A percentile compares a stretch with the other conserved stretches of the same genome.
phyloP scores from a whole-genome alignment of 2,329 filamentous ascomycete genomes.

The Aspergillus ochraceoroseus region DNA sequence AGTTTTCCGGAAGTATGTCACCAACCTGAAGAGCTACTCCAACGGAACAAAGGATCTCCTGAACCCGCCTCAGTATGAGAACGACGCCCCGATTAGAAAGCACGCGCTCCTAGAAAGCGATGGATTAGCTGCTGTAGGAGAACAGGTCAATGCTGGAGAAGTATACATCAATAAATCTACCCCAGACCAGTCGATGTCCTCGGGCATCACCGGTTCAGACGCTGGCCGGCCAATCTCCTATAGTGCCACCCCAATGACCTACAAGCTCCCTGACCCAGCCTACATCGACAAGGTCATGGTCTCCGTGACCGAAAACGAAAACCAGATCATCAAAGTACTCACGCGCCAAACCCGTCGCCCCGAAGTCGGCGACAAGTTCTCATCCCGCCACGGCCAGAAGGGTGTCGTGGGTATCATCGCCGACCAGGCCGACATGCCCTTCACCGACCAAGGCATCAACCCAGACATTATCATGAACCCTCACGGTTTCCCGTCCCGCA shows the following conservation, averaged over 20 bases:
- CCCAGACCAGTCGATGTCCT: slow-evolving; percentile 70
- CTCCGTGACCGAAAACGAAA: slow-evolving; percentile 81
- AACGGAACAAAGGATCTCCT: slow-evolving; percentile 65
- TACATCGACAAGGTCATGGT: slow-evolving; percentile 98
- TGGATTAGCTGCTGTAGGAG: slow-evolving; percentile 81
- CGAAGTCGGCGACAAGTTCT: slow-evolving; percentile 97
- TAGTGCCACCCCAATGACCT: slow-evolving; percentile 53
- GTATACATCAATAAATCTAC: slow-evolving; percentile 87
- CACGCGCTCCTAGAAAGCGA: slow-evolving; percentile 74
- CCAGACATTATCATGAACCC: slow-evolving; percentile 99
- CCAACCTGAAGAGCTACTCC: slow-evolving; percentile 80
- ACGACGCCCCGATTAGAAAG: slow-evolving; percentile 59
- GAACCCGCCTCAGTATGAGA: slow-evolving; percentile 60
- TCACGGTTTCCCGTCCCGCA: slow-evolving; percentile 97
- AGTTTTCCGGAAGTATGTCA: slow-evolving; percentile 91
- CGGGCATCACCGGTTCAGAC: slow-evolving; percentile 57
- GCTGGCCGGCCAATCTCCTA: slow-evolving; percentile 47
- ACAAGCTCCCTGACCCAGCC: slow-evolving; percentile 75
- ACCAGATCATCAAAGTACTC: slow-evolving; percentile 84
- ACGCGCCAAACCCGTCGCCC: slow-evolving; percentile 93
- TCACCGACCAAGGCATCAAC: slow-evolving; percentile 82
- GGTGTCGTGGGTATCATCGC: slow-evolving; percentile 96
- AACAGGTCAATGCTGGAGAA: slow-evolving; percentile 70
- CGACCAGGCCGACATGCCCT: slow-evolving; percentile 94
- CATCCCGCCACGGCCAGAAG: slow-evolving; percentile 95